Conservation (phyloP, 2,329 filamentous ascomycete genomes). For the Phyllosticta capitalensis region DNA sequence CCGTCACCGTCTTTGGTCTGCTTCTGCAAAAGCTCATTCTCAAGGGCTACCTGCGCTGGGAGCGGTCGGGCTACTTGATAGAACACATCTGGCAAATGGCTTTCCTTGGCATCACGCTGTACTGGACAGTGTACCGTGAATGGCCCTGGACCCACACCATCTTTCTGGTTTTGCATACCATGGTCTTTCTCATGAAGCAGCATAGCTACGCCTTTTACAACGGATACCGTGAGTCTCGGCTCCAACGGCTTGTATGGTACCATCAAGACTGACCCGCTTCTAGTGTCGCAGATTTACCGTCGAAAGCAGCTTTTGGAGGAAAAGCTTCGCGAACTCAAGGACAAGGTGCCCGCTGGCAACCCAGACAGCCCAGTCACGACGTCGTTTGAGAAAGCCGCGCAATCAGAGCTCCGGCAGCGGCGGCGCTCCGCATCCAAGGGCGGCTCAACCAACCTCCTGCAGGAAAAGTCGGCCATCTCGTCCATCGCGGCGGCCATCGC, state of each 20-base stretch:
- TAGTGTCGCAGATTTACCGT: conserved; percentile 50
- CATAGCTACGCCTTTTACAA: conserved; percentile 75
- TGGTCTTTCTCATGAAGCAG: conserved; percentile 77
- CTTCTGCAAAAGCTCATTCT: conserved; percentile 53
- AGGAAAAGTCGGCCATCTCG: conserved; percentile 48
- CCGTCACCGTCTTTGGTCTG: conserved; percentile 54
- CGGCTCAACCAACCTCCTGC: conserved; percentile 32
- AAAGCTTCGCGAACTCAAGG: conserved; percentile 50
- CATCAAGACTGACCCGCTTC: background rate
- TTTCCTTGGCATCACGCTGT: conserved; percentile 54
- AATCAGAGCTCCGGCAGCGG: conserved; percentile 12
- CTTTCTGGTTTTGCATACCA: conserved; percentile 63
- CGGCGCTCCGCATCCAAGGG: conserved; percentile 27
- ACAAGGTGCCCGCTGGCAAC: conserved; percentile 32
- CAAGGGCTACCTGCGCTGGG: conserved; percentile 56
- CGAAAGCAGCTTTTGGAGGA: conserved; percentile 33
- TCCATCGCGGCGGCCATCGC: conserved; percentile 54
- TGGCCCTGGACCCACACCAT: conserved; percentile 81
- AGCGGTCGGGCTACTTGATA: conserved; percentile 59
- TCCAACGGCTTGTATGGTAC: background rate
- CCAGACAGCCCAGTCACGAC: conserved; percentile 1
- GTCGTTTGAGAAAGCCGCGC: conserved; percentile 1
- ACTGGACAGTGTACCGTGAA: conserved; percentile 58
- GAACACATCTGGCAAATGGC: conserved; percentile 64
- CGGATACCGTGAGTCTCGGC: conserved; percentile 44